Conservation (phyloP, 495 filamentous ascomycete species). For the Aspergillus asperescens region DNA sequence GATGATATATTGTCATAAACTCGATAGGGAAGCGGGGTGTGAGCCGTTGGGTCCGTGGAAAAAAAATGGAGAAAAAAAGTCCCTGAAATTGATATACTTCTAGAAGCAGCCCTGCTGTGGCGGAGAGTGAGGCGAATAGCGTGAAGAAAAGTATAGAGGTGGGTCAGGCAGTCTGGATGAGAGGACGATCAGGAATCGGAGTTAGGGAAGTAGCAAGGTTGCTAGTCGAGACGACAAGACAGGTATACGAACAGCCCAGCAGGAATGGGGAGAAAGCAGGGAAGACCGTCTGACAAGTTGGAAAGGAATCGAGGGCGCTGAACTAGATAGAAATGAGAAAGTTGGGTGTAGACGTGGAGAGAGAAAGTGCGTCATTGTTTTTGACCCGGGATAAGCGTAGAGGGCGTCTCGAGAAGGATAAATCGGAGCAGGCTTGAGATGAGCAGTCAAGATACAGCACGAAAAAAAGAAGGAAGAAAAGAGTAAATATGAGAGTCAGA, state of each 20-base stretch:
- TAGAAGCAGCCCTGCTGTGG: conserved; percentile 6
- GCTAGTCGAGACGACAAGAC: background rate
- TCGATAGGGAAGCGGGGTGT: background rate
- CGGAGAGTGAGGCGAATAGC: conserved; percentile 7
- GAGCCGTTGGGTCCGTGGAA: background rate
- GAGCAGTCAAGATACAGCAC: conserved; percentile 3
- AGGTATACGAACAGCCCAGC: conserved; percentile 4
- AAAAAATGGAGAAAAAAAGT: background rate
- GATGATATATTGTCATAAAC: background rate
- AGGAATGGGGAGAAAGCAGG: conserved; percentile 1
- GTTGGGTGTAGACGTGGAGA: conserved; percentile 25
- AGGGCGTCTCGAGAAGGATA: background rate
- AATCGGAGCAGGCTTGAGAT: conserved; percentile 3
- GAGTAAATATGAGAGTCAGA: conserved; percentile 9
- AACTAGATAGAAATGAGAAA: conserved; percentile 29
- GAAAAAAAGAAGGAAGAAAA: conserved; percentile 12
- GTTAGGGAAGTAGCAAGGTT: background rate
- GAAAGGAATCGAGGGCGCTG: conserved; percentile 8
- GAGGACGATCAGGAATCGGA: background rate
- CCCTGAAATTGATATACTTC: conserved; percentile 5
- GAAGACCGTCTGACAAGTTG: conserved; percentile 1
- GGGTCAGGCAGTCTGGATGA: conserved; percentile 4
- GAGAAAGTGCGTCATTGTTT: conserved; percentile 44
- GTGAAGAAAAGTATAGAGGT: conserved; percentile 10
- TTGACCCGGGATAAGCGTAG: conserved; percentile 18